Evolutionary conservation across 441 rosid species (phyloP).

Genomic region (Pelargonium australe): DNA sequence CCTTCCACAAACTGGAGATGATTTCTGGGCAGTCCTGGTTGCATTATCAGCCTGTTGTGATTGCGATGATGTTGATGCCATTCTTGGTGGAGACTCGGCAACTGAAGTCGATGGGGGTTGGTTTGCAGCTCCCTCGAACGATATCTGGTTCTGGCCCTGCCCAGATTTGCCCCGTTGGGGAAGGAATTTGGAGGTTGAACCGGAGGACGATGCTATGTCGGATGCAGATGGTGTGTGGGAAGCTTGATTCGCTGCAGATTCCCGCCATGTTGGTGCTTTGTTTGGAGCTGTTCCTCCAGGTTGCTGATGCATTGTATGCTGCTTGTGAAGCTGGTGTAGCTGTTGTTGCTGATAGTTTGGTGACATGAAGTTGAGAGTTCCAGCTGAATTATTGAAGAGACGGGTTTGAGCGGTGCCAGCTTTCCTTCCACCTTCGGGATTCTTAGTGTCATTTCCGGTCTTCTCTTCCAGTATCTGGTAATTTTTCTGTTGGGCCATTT

Average conservation of each 20-base stretch:
- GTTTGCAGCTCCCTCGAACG: conserved; percentile 31
- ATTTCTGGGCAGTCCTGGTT: conserved; percentile 35
- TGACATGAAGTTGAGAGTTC: conserved; percentile 41
- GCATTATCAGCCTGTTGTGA: conserved; percentile 30
- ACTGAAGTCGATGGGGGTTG: conserved; percentile 24
- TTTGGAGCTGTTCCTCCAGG: conserved; percentile 18
- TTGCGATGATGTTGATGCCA: conserved; percentile 23
- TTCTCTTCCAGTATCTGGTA: conserved; percentile 38
- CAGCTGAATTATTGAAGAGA: conserved; percentile 42
- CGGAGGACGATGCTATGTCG: conserved; percentile 16
- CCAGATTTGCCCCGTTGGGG: conserved; percentile 30
- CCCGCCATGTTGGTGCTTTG: background rate
- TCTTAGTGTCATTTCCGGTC: conserved; percentile 22
- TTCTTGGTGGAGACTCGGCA: conserved; percentile 26
- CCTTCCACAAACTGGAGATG: conserved; percentile 49
- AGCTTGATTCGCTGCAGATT: background rate
- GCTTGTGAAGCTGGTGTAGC: conserved; percentile 27
- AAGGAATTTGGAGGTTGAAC: conserved; percentile 24
- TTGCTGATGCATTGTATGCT: conserved; percentile 29
- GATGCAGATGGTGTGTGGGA: conserved; percentile 13
- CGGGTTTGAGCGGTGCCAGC: conserved; percentile 30
- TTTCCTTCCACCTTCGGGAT: conserved; percentile 30
- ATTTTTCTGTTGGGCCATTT: conserved; percentile 30
- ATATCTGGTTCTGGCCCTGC: conserved; percentile 41
- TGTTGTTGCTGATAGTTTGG: conserved; percentile 26